Evolutionary conservation across 163 green algal genomes (phyloP), one percentile per base, ranked within the genome.

Genomic region (Smithsoniella earleae): DNA sequence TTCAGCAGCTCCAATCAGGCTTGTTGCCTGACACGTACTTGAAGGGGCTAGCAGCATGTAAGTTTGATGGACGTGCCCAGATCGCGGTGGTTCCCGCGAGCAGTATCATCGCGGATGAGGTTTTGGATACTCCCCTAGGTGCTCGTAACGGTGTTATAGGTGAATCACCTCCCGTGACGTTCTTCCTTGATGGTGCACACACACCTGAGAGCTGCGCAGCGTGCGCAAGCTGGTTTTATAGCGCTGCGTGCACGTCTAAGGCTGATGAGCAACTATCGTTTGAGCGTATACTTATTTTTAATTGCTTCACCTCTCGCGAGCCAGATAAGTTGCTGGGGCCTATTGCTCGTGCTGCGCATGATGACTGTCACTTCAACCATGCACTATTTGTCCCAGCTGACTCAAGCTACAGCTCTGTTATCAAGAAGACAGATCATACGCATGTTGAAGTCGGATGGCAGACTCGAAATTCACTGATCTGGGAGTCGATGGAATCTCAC

Each of bases 131-230:
- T 0, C 31, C 49, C 8, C 8, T 13, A 18, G 8, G 25, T 27
- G 6, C 8, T 64, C 25, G 8, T 25, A 8, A 25, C 6, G 33
- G 13, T 18, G 49, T 25, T 27, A 6, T 36, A 13, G 64, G 64
- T 55, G 66, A 46, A 72, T 62, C 58, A 64, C 40, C 55, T 77
- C 64, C 37, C 78, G 82, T 98, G 44, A 88, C 84, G 0, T 94
- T 96, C 73, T 99, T 84, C 76, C 80, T 99, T 28, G 94, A 99
- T 77, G 94, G 94, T 6, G 94, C 94, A 2, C 94, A 99, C 81
- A 98, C 94, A 3, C 79, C 86, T 1, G 94, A 99, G 77, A 96
- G 89, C 84, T 93, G 97, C 85, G 81, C 74, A 1, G 83, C 83
- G 4, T 97, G 92, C 77, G 92, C 77, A 0, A 58, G 86, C 3